These are phyloP conservation scores for Euphrasia arctica DNA, from an alignment of 305 asterid genomes.

Conservation along the genomic window DNA sequence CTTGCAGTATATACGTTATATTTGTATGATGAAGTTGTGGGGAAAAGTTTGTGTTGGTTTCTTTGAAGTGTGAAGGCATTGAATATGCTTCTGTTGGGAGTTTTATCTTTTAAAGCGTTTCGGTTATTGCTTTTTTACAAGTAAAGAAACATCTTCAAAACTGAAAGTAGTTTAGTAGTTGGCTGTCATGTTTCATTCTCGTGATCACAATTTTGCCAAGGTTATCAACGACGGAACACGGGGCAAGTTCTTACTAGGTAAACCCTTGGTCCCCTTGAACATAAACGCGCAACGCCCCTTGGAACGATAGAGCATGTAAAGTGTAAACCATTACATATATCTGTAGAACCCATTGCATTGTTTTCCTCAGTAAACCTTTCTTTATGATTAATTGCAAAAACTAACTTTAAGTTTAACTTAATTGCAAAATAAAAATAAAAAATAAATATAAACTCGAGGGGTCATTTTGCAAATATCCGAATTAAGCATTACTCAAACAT, in stretches of 20 bases:
- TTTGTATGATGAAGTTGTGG: no score
- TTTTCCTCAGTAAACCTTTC: no score
- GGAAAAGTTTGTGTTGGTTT: not conserved
- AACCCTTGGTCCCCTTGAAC: no score
- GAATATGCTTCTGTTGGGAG: constrained; percentile 16
- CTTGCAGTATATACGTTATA: not conserved
- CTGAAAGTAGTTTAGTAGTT: constrained; percentile 30
- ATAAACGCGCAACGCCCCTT: no score
- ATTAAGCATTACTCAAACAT: not conserved
- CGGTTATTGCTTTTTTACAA: constrained; percentile 13
- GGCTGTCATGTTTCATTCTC: constrained; percentile 49
- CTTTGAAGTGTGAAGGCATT: constrained; percentile 5
- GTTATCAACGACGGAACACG: not conserved
- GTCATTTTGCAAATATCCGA: constrained; percentile 1
- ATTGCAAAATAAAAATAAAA: no score
- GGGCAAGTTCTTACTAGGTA: no score
- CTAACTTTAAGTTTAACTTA: not conserved
- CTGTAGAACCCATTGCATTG: no score
- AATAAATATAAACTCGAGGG: not conserved
- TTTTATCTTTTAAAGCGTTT: not conserved
- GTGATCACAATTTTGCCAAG: constrained; percentile 45
- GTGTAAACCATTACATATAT: no score
- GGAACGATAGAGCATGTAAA: no score
- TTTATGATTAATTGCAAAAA: not conserved
- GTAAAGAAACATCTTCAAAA: constrained; percentile 19